Percentiles rank a stretch among this genome's conserved stretches.
phyloP scores from a whole-genome alignment of 192 early-diverging fungal species.

The Coemansia sp. region DNA sequence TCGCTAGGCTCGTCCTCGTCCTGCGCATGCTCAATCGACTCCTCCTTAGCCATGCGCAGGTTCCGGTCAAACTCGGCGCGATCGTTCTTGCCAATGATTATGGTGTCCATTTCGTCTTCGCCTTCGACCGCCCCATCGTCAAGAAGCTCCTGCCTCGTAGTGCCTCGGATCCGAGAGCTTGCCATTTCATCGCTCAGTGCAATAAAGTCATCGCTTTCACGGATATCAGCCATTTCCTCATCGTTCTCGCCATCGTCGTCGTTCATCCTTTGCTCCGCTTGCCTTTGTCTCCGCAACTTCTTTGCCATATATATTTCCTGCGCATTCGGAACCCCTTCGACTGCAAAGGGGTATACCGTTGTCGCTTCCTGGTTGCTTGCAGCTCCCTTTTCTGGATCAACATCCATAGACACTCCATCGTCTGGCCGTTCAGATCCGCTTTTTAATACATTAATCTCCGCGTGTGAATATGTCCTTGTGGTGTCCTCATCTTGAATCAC shows the following conservation, averaged over 20 bases:
- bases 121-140: constrained; percentile 22
- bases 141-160: neutral
- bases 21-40: constrained; percentile 36
- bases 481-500: neutral
- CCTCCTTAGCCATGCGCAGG: constrained; percentile 25
- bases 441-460: constrained; percentile 20
- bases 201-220: constrained; percentile 32
- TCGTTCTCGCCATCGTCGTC: constrained; percentile 5
- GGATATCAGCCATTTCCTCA: neutral
- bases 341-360: constrained; percentile 35
- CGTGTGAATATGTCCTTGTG: constrained; percentile 16
- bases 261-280: constrained; percentile 23
- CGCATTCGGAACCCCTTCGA: constrained; percentile 38
- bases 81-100: constrained; percentile 42
- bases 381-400: neutral
- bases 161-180: constrained; percentile 6
- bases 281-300: constrained; percentile 43
- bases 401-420: neutral
- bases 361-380: neutral
- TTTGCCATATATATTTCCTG: constrained; percentile 51
- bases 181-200: constrained; percentile 21
- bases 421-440: neutral
- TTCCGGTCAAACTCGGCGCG: constrained; percentile 22
- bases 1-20: constrained; percentile 40
- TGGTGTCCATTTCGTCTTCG: constrained; percentile 34